Evolutionary conservation across 495 filamentous ascomycete genomes (phyloP).

Genomic region (Aspergillus sclerotiicarbonarius): DNA sequence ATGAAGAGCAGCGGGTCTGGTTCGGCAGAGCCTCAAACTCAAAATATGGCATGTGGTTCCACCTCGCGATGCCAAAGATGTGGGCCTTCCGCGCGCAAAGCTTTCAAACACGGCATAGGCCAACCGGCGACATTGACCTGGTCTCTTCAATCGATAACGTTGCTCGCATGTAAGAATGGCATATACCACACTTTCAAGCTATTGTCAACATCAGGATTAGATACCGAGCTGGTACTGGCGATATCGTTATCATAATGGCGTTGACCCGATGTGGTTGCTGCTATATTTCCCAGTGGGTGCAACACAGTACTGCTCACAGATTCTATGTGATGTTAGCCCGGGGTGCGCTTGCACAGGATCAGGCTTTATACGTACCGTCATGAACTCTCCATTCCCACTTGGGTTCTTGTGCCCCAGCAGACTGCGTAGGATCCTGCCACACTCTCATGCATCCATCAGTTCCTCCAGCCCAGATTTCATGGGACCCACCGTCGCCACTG

Average conservation of each 20-base stretch:
- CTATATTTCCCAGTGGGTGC: slow-evolving; percentile 64
- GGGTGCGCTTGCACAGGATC: background rate
- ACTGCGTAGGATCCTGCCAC: slow-evolving; percentile 64
- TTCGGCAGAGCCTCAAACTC: too few species aligned
- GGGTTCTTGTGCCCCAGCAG: slow-evolving; percentile 52
- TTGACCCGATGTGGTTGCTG: slow-evolving; percentile 74
- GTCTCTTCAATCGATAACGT: background rate
- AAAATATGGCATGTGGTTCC: too few species aligned
- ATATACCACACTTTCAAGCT: slow-evolving; percentile 65
- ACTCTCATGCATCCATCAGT: slow-evolving; percentile 73
- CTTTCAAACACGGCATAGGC: too few species aligned
- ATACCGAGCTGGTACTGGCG: slow-evolving; percentile 8
- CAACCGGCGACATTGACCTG: background rate
- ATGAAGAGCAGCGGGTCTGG: too few species aligned
- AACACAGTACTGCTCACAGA: slow-evolving; percentile 62
- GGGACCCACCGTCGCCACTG: slow-evolving; percentile 46
- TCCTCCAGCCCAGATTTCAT: slow-evolving; percentile 83
- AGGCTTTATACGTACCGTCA: slow-evolving; percentile 35
- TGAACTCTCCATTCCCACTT: slow-evolving; percentile 61
- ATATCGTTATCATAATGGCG: slow-evolving; percentile 29
- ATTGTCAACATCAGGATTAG: slow-evolving; percentile 41
- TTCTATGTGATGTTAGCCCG: slow-evolving; percentile 34
- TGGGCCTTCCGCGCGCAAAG: too few species aligned
- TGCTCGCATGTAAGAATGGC: slow-evolving; percentile 22
- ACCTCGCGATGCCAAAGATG: too few species aligned